Evolutionary conservation across 257 asterid genomes (phyloP).

Genomic region (Solanum acaule): DNA sequence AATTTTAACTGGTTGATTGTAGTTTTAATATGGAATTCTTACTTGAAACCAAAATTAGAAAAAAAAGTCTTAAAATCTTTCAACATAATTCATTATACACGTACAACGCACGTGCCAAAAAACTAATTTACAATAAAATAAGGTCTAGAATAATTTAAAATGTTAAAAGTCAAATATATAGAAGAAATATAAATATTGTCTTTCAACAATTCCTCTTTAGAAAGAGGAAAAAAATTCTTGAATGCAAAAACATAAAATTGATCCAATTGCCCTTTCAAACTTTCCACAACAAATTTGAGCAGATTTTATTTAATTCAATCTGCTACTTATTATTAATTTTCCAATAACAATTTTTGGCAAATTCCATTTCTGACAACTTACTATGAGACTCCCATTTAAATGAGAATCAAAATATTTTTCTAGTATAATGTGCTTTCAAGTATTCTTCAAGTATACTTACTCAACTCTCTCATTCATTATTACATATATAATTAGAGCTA

Average conservation of each 20-base stretch:
- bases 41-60: background rate
- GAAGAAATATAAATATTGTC: background rate
- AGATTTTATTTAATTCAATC: background rate
- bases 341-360: too few relatives aligned
- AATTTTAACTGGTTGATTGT: too few relatives aligned
- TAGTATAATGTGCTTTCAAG: too few relatives aligned
- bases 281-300: background rate
- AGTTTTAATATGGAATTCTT: too few relatives aligned
- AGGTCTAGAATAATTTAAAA: too few relatives aligned
- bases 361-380: too few relatives aligned
- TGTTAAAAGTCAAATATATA: background rate
- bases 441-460: too few relatives aligned
- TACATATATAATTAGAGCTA: too few relatives aligned
- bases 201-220: background rate
- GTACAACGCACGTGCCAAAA: background rate
- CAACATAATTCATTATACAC: background rate
- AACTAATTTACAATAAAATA: background rate
- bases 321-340: background rate
- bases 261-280: background rate
- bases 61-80: background rate
- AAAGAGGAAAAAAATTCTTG: background rate
- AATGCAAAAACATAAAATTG: background rate
- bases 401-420: too few relatives aligned
- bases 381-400: too few relatives aligned
- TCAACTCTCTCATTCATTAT: too few relatives aligned